A percentile compares a stretch with the other conserved stretches of the same genome.
These are phyloP conservation scores for Selenicereus undatus DNA, from an alignment of 148 eudicot species.

Conservation along the genomic window DNA sequence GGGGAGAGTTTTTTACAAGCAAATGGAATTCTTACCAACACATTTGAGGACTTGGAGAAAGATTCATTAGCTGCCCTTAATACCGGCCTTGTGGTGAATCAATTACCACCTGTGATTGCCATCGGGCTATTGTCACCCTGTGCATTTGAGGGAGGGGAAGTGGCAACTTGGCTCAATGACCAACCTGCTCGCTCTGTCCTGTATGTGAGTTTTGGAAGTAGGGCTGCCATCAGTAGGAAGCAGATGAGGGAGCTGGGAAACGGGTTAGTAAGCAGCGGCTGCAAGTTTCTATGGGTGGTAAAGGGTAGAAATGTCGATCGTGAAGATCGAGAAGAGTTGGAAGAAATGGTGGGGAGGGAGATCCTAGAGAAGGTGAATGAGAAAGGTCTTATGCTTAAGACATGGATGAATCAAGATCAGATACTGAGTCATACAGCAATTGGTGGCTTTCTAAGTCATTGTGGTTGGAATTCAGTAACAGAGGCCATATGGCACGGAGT, in stretches of 20 bases:
- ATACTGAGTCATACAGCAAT: slow-evolving; percentile 24
- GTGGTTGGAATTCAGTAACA: slow-evolving; percentile 29
- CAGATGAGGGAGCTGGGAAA: slow-evolving; percentile 36
- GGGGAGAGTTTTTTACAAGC: slow-evolving; percentile 16
- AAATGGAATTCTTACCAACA: slow-evolving; percentile 24
- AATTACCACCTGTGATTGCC: slow-evolving; percentile 20
- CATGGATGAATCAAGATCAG: slow-evolving; percentile 28
- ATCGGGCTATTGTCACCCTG: slow-evolving; percentile 19
- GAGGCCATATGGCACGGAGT: slow-evolving; percentile 26
- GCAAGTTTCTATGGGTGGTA: slow-evolving; percentile 44
- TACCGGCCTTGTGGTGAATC: slow-evolving; percentile 10
- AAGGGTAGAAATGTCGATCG: slow-evolving; percentile 24
- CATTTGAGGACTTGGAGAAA: slow-evolving; percentile 23
- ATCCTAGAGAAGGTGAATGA: slow-evolving; percentile 3
- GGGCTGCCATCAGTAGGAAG: slow-evolving; percentile 39
- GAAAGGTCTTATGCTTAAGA: slow-evolving; percentile 21
- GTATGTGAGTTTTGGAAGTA: slow-evolving; percentile 46
- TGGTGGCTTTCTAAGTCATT: slow-evolving; percentile 28
- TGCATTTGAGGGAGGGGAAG: slow-evolving; percentile 14
- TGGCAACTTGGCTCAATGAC: slow-evolving; percentile 30
- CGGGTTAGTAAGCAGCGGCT: slow-evolving; percentile 33
- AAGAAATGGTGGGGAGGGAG: slow-evolving; percentile 16
- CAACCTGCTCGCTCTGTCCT: slow-evolving; percentile 33
- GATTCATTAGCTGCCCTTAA: slow-evolving; percentile 21
- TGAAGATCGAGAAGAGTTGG: slow-evolving; percentile 19